Percentiles rank a stretch among this genome's conserved stretches.
These are phyloP conservation scores for Xylariaceae sp. DNA, from an alignment of 2,329 filamentous ascomycete genomes.

Conservation along the genomic window DNA sequence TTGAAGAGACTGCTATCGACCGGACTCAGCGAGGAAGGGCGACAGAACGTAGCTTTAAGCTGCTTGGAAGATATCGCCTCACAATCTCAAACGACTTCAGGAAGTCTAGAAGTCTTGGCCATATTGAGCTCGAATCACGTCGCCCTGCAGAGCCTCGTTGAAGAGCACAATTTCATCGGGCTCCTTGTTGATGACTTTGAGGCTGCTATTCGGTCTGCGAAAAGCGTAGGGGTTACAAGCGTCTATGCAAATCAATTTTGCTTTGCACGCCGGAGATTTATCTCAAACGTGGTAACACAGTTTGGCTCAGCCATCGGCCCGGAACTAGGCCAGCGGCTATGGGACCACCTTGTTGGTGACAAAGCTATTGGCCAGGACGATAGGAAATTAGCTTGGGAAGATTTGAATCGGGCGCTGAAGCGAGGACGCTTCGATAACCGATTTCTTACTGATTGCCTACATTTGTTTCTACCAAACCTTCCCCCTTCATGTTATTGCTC, in stretches of 20 bases:
- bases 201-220: conserved; percentile 53
- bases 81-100: conserved; percentile 68
- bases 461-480: conserved; percentile 62
- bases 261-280: conserved; percentile 62
- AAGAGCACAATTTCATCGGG: conserved; percentile 65
- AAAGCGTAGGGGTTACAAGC: conserved; percentile 47
- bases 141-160: conserved; percentile 63
- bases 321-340: conserved; percentile 69
- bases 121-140: conserved; percentile 54
- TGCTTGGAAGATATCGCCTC: conserved; percentile 73
- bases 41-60: conserved; percentile 65
- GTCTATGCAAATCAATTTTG: conserved; percentile 57
- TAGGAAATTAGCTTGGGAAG: conserved; percentile 71
- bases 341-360: conserved; percentile 74
- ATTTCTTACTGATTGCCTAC: conserved; percentile 61
- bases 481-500: conserved; percentile 63
- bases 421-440: conserved; percentile 55
- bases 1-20: conserved; percentile 64
- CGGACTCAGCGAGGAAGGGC: conserved; percentile 60
- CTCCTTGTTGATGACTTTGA: conserved; percentile 71
- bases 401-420: conserved; percentile 58
- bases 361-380: conserved; percentile 64
- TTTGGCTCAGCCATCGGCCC: conserved; percentile 67
- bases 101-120: conserved; percentile 72
- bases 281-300: conserved; percentile 60